These are phyloP conservation scores for Rhodofomes roseus DNA, from an alignment of 1,284 basidiomycete genomes.

Conservation along the genomic window DNA sequence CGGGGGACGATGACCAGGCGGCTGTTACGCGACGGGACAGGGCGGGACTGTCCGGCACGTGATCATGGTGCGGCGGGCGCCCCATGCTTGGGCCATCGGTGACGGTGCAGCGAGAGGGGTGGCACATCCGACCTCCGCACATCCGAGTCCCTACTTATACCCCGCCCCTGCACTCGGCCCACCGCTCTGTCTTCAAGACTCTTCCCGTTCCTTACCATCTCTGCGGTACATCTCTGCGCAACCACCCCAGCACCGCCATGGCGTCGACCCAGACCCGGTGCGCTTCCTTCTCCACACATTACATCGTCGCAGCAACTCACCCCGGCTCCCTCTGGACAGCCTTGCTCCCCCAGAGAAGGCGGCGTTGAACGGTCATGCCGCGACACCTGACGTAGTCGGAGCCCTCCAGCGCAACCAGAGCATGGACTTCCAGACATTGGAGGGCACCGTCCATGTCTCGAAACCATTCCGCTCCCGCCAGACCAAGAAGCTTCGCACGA, in stretches of 20 bases:
- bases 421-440: slow-evolving; percentile 50
- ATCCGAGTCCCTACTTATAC: neutral
- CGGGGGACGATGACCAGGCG: neutral
- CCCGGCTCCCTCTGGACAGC: neutral
- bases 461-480: slow-evolving; percentile 65
- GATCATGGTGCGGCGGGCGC: neutral
- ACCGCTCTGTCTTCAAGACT: neutral
- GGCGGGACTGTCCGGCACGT: neutral
- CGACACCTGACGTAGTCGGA: neutral
- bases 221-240: neutral
- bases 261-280: neutral
- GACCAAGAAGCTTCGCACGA: slow-evolving; percentile 67
- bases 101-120: neutral
- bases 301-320: neutral
- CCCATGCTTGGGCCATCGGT: neutral
- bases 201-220: neutral
- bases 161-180: neutral
- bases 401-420: slow-evolving; percentile 21
- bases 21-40: neutral
- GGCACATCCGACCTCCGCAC: neutral
- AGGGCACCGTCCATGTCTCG: slow-evolving; percentile 71
- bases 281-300: neutral
- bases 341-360: neutral
- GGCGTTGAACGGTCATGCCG: neutral
- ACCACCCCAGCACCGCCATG: neutral